Base-by-base conservation (phyloP, 2,329 filamentous ascomycete genomes). In the Cercospora canescens region DNA sequence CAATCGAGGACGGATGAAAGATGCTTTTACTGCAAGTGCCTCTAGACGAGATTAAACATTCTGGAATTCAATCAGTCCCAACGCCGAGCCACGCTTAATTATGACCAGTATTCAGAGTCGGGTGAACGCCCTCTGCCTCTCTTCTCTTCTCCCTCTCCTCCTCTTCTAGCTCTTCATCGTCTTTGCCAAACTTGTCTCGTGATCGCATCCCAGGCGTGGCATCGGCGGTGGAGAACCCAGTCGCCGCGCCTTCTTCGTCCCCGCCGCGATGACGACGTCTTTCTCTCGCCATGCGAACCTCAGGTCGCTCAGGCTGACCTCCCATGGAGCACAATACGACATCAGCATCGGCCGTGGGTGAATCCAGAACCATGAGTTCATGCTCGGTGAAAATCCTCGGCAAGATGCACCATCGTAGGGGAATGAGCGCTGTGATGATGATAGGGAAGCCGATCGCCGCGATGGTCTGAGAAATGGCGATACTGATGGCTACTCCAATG, bases 401-500 rank as follows among this genome's bases (percentile, higher is more conserved):
- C 68, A 88, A 75, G 0, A 84, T 62, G 62, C 81, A 78, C 66
- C 82, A 84, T 3, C 85, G 77, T 32, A 87, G 70, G 0, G 86
- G 86, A 7, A 88, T 87, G 18, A 88, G 78, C 4, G 83, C 74
- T 18, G 86, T 79, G 65, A 88, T 87, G 60, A 88, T 80, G 14
- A 88, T 80, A 0, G 86, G 86, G 67, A 88, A 88, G 0, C 85
- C 84, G 69, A 88, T 86, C 0, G 85, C 86, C 0, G 84, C 86
- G 26, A 88, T 84, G 0, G 86, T 88, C 73, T 88, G 85, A 2
- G 85, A 86, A 60, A 88, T 85, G 0, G 84, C 86, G 12, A 88
- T 85, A 3, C 82, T 85, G 6, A 82, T 81, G 0, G 80, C 81
- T 21, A 88, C 85, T 1, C 81, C 83, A 2, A 84, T 48, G 1